Evolutionary conservation across 1,284 basidiomycete species (phyloP).

Genomic region (Xerocomus cyaneibrunnescens): DNA sequence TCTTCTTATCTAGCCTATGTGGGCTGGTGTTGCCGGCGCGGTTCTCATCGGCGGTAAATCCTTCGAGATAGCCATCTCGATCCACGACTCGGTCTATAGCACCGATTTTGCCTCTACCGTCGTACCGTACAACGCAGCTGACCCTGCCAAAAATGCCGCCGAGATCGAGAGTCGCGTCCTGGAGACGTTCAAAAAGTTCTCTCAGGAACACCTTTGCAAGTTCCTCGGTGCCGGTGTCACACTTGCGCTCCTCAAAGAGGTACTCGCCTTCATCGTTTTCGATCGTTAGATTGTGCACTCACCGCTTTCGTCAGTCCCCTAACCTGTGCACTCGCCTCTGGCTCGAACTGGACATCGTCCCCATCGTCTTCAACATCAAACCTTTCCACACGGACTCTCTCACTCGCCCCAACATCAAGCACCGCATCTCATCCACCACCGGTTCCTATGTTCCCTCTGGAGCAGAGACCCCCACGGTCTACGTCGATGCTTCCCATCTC

Average conservation of each 20-base stretch:
- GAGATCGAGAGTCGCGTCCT: conserved; percentile 63
- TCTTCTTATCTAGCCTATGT: conserved; percentile 63
- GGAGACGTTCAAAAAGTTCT: conserved; percentile 64
- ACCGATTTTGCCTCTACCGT: conserved; percentile 65
- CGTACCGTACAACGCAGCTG: conserved; percentile 49
- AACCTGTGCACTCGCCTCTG: conserved; percentile 77
- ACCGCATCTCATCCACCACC: conserved; percentile 73
- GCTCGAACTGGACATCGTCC: conserved; percentile 74
- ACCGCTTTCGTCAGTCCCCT: conserved; percentile 47
- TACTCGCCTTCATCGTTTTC: conserved; percentile 31
- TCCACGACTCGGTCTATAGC: conserved; percentile 79
- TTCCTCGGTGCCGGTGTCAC: conserved; percentile 69
- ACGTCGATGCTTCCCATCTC: conserved; percentile 52
- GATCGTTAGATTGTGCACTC: conserved; percentile 3
- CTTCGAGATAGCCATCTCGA: conserved; percentile 69
- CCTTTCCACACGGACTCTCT: conserved; percentile 74
- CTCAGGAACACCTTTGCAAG: conserved; percentile 74
- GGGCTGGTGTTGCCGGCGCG: conserved; percentile 72
- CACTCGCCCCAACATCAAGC: conserved; percentile 72
- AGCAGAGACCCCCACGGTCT: conserved; percentile 68
- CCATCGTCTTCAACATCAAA: conserved; percentile 82
- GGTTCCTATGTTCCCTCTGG: conserved; percentile 74
- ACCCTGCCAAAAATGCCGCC: conserved; percentile 51
- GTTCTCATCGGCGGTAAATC: conserved; percentile 55
- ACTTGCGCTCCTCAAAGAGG: conserved; percentile 47